These are phyloP conservation scores for Calonectria pseudoturangicola DNA, from an alignment of 2,329 filamentous ascomycete species.

Conservation along the genomic window DNA sequence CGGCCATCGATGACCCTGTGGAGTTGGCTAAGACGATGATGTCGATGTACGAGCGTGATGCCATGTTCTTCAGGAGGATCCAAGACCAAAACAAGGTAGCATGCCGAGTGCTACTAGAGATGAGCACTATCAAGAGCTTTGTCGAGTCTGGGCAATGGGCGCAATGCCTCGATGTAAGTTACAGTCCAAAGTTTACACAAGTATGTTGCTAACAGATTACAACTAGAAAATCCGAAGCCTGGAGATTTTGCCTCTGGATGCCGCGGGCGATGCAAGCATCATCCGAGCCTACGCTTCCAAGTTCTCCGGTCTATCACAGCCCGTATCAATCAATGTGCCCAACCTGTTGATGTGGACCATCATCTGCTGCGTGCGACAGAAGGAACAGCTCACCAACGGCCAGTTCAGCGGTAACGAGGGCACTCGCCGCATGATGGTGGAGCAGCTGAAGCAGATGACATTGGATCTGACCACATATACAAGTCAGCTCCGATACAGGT, in stretches of 20 bases:
- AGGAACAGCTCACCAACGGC: slow-evolving; percentile 80
- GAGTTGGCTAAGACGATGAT: slow-evolving; percentile 78
- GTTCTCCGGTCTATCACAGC: slow-evolving; percentile 85
- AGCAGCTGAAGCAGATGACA: slow-evolving; percentile 85
- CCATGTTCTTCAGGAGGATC: slow-evolving; percentile 76
- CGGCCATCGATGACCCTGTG: slow-evolving; percentile 76
- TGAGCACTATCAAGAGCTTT: slow-evolving; percentile 76
- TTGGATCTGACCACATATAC: slow-evolving; percentile 96
- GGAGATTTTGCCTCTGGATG: slow-evolving; percentile 86
- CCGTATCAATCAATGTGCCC: slow-evolving; percentile 91
- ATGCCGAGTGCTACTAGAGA: slow-evolving; percentile 74
- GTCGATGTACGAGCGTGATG: slow-evolving; percentile 76
- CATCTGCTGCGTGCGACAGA: slow-evolving; percentile 86
- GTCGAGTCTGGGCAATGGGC: slow-evolving; percentile 75
- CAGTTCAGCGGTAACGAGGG: slow-evolving; percentile 85
- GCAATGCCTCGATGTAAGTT: slow-evolving; percentile 75
- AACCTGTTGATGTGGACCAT: slow-evolving; percentile 97
- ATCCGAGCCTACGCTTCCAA: slow-evolving; percentile 88
- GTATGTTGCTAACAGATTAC: slow-evolving; percentile 44
- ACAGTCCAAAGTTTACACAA: background rate
- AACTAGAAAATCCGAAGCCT: slow-evolving; percentile 81
- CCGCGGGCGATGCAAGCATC: slow-evolving; percentile 82
- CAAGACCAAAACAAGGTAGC: slow-evolving; percentile 74
- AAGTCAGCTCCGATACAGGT: slow-evolving; percentile 91
- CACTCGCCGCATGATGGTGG: slow-evolving; percentile 78